Base-by-base conservation (phyloP, 2,329 filamentous ascomycete genomes). In the Xenoacremonium recifei region DNA sequence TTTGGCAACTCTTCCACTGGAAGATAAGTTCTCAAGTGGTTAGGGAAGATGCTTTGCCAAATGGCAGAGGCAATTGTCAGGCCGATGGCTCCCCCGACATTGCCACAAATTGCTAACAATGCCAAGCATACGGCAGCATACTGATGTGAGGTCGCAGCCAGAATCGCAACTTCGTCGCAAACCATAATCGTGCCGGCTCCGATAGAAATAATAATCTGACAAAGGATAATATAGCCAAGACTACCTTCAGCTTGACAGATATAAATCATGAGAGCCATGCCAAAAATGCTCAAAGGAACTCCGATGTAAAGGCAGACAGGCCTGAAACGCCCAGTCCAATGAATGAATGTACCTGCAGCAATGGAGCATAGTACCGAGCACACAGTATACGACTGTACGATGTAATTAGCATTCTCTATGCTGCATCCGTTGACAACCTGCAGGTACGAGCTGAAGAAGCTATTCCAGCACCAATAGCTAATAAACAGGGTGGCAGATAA, bases 251-350 rank as follows among this genome's bases (percentile, higher is more conserved):
- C 72, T 42, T 71, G 68, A 19, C 79, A 77, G 63, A 76, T 80
- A 21, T 76, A 58, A 46, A 82, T 72, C 77, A 84, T 80, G 25
- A 82, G 62, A 4, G 76, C 68, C 3, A 77, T 63, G 2, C 76
- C 78, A 2, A 75, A 59, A 21, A 80, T 73, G 46, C 73, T 78
- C 7, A 82, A 51, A 1, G 77, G 77, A 2, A 80, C 66, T 13
- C 70, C 73, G 38, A 79, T 72, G 51, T 63, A 76, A 10, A 80
- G 63, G 10, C 70, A 68, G 1, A 77, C 53, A 58, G 69, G 75
- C 59, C 78, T 79, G 66, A 78, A 80, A 30, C 67, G 69, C 6
- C 71, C 73, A 3, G 71, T 76, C 21, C 51, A 61, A 33, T 72
- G 71, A 47, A 82, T 74, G 20, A 67, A 56, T n/a, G 71, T 31